A percentile compares a stretch with the other conserved stretches of the same genome.
These are phyloP conservation scores for Neltuma alba DNA, from an alignment of 306 rosid species.

Conservation along the genomic window DNA sequence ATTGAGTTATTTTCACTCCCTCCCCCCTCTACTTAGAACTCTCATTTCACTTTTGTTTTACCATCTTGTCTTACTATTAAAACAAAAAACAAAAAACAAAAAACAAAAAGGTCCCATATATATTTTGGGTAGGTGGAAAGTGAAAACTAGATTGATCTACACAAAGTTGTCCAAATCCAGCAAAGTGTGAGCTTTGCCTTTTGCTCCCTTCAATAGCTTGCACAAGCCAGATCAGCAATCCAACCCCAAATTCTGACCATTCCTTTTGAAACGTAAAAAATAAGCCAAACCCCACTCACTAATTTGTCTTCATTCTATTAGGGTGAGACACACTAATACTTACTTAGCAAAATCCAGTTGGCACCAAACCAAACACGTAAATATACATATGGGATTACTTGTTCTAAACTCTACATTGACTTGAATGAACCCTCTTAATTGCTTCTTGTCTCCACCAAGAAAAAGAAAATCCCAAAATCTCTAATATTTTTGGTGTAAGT, in stretches of 20 bases:
- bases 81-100: too few species aligned
- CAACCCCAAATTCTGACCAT: neutral
- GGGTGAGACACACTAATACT: neutral
- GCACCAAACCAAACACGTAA: neutral
- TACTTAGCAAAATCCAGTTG: conserved; percentile 17
- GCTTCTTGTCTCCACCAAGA: conserved; percentile 3
- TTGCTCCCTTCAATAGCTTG: neutral
- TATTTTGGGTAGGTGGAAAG: neutral
- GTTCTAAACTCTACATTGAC: conserved; percentile 16
- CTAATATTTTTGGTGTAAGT: neutral
- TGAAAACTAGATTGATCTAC: neutral
- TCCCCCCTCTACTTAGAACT: too few species aligned
- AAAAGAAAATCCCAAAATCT: neutral
- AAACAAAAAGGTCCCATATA: neutral
- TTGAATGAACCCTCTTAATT: neutral
- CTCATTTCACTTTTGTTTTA: too few species aligned
- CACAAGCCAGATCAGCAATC: neutral
- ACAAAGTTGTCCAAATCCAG: conserved; percentile 22
- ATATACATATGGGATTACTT: neutral
- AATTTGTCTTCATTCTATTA: neutral
- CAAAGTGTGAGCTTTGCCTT: conserved; percentile 4
- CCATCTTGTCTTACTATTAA: too few species aligned
- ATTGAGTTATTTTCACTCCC: too few species aligned
- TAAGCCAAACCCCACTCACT: conserved; percentile 8
- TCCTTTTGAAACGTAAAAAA: conserved; percentile 13